A percentile compares a stretch with the other conserved stretches of the same genome.
These are phyloP conservation scores for Umbellularia californica DNA, from an alignment of 164 flowering plant genomes.

Conservation along the genomic window DNA sequence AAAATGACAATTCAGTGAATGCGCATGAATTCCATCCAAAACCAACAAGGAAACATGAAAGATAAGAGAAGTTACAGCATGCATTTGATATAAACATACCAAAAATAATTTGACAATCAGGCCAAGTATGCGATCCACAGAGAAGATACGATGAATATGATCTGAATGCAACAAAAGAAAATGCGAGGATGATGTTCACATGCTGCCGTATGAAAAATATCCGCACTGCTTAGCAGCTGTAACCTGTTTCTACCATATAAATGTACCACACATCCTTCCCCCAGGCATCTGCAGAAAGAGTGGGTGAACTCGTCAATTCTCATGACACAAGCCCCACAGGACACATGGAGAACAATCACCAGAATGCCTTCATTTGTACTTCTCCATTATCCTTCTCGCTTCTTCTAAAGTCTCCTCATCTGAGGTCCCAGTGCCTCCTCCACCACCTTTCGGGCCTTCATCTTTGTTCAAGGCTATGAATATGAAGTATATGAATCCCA, in stretches of 20 bases:
- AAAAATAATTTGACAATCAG: background rate
- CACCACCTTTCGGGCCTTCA: constrained; percentile 60
- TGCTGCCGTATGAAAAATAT: background rate
- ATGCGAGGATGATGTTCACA: background rate
- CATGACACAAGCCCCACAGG: background rate
- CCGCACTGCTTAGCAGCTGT: background rate
- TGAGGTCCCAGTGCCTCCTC: constrained; percentile 25
- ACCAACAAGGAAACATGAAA: background rate
- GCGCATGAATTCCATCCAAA: background rate
- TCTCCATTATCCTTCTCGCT: constrained; percentile 95
- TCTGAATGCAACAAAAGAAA: background rate
- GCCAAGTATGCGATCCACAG: background rate
- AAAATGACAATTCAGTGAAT: background rate
- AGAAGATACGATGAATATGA: background rate
- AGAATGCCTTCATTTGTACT: constrained; percentile 55
- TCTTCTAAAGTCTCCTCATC: constrained; percentile 77
- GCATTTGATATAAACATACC: background rate
- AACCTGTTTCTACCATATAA: background rate
- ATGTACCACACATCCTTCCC: background rate
- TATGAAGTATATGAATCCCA: constrained; percentile 76
- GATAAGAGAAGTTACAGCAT: background rate
- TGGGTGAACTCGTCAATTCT: background rate
- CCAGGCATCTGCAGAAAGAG: background rate
- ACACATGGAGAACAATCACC: background rate
- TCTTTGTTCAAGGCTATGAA: constrained; percentile 84